phyloP scores from a whole-genome alignment of 1,139 yeast genomes.

The Kurtzmaniella natalensis region DNA sequence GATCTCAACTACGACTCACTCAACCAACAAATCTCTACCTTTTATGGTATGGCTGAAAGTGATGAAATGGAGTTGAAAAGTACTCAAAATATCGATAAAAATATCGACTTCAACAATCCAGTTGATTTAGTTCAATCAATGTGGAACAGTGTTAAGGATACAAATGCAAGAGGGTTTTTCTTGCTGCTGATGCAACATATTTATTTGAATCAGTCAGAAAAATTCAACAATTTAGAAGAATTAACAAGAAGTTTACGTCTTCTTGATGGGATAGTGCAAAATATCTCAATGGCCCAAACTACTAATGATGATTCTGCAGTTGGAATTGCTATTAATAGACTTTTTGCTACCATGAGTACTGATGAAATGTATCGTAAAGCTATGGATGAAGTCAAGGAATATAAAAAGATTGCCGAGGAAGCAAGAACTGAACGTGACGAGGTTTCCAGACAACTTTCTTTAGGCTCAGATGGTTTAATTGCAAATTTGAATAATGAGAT shows the following conservation, averaged over 20 bases:
- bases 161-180: constrained; percentile 69
- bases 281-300: constrained; percentile 63
- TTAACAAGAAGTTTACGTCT: constrained; percentile 66
- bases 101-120: constrained; percentile 70
- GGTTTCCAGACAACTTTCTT: constrained; percentile 63
- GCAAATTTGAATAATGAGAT: constrained; percentile 67
- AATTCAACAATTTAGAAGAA: constrained; percentile 44
- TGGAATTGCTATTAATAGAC: constrained; percentile 77
- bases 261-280: constrained; percentile 79
- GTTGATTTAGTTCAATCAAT: constrained; percentile 63
- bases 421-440: constrained; percentile 84
- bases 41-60: constrained; percentile 59
- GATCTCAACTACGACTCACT: constrained; percentile 61
- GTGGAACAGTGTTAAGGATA: constrained; percentile 67
- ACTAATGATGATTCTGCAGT: constrained; percentile 72
- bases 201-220: constrained; percentile 66
- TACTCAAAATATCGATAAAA: constrained; percentile 55
- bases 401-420: constrained; percentile 67
- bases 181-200: constrained; percentile 81
- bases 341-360: constrained; percentile 75
- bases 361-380: constrained; percentile 89
- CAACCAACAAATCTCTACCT: constrained; percentile 61
- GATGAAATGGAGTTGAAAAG: constrained; percentile 67
- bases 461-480: constrained; percentile 84
- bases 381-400: constrained; percentile 62